Percentiles rank a stretch among this genome's conserved stretches.
Evolutionary conservation across 192 early-diverging fungal genomes (phyloP).

Genomic region (Linnemannia hyalina): DNA sequence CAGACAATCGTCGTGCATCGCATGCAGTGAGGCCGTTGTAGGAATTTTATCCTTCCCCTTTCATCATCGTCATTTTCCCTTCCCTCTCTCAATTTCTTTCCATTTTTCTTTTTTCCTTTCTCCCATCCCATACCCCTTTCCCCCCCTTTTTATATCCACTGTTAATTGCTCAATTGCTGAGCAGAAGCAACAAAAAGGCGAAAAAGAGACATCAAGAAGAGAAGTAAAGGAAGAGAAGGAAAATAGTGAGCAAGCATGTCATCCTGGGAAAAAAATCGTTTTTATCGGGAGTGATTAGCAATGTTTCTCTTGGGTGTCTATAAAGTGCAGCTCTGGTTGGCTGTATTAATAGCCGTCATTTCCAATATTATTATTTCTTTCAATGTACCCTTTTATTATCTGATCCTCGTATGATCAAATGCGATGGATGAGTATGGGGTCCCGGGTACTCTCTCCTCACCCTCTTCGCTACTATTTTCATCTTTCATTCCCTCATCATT

Average conservation of each 20-base stretch:
- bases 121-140: not conserved
- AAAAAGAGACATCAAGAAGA: not conserved
- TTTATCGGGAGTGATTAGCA: not conserved
- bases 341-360: conserved; percentile 8
- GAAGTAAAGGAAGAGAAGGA: not conserved
- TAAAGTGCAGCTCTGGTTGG: not conserved
- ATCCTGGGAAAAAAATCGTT: conserved; percentile 8
- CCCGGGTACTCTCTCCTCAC: not conserved
- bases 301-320: not conserved
- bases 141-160: not conserved
- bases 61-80: not conserved
- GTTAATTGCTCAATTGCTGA: not conserved
- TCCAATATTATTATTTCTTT: not conserved
- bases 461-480: not conserved
- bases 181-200: not conserved
- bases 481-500: not conserved
- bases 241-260: not conserved
- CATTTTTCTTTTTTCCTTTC: not conserved
- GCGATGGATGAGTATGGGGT: not conserved
- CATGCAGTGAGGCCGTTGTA: conserved; percentile 6
- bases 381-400: conserved; percentile 6
- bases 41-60: not conserved
- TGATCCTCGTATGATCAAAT: conserved; percentile 1
- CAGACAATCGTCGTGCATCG: conserved; percentile 1
- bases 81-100: not conserved